Base-by-base conservation (phyloP, 1,139 yeast species). In the Blastobotrys capitulatus region DNA sequence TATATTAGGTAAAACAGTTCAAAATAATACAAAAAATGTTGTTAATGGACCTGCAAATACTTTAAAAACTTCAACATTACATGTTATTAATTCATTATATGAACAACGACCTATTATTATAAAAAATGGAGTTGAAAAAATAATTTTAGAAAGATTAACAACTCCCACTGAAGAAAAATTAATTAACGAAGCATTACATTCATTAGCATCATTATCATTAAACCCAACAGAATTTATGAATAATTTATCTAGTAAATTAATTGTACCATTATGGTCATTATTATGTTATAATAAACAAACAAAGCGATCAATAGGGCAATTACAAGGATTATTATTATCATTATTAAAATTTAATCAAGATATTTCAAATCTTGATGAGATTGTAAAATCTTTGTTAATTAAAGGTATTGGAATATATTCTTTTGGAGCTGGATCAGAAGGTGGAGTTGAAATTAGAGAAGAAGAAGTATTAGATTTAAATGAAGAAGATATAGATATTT, bases 161-260 rank as follows among this genome's bases (percentile, higher is more conserved):
- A 60, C 37, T 1, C 42, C 47, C 1, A 38, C 75, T 0, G 50
- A 72, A 10, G 86, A 78, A 49, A 70, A 73, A 13, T 73, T 73
- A 7, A 62, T 86, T 16, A 84, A 84, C 58, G 81, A 83, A 63
- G 72, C 73, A 7, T 68, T 85, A n/a, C 83, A 83, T 62, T 88
- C 83, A 0, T 59, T 84, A 15, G 68, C 84, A 0, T 80, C 92
- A 0, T 59, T 87, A 12, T 68, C 84, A 0, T 80, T 80, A 58
- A 79, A 76, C 54, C 71, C 61, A 26, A 45, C 59, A 37, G 51
- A 52, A n/a, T 29, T 55, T 26, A 44, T 48, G 43, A 31, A 18
- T 6, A 31, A 26, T 6, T 36, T 82, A 77, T 1, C 68, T 1
- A 46, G 48, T 2, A 38, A 52, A 4, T 31, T 83, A 27, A 38